Conservation (phyloP, 306 rosid species). For the Purshia tridentata region DNA sequence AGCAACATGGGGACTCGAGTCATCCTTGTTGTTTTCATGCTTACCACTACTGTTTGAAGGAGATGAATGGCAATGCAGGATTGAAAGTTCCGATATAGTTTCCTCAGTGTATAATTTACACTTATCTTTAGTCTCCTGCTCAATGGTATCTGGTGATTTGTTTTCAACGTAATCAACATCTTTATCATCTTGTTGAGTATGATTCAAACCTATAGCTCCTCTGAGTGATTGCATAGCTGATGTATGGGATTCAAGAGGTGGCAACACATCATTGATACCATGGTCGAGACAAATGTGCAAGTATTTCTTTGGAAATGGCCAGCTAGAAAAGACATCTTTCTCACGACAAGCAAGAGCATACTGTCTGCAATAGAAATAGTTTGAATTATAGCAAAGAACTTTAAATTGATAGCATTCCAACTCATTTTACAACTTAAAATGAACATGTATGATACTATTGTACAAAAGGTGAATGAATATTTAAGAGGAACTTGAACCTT, state of each 20-base stretch:
- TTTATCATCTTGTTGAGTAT: constrained; percentile 16
- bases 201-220: constrained; percentile 19
- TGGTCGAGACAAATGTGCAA: constrained; percentile 43
- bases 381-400: background rate
- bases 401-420: background rate
- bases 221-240: constrained; percentile 30
- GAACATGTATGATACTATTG: too few species aligned
- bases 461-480: background rate
- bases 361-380: constrained; percentile 39
- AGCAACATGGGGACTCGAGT: constrained; percentile 17
- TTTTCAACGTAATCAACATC: constrained; percentile 20
- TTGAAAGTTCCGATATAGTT: constrained; percentile 26
- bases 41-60: constrained; percentile 13
- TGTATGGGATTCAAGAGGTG: constrained; percentile 39
- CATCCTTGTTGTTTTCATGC: constrained; percentile 28
- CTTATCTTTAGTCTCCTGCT: constrained; percentile 17
- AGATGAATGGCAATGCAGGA: constrained; percentile 25
- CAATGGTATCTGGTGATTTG: constrained; percentile 17
- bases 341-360: constrained; percentile 53
- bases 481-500: background rate
- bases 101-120: constrained; percentile 19
- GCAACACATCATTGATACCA: constrained; percentile 49
- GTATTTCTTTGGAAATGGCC: constrained; percentile 61
- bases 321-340: constrained; percentile 32
- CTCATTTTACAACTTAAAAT: too few species aligned